A percentile compares a stretch with the other conserved stretches of the same genome.
Conservation (phyloP, 139 green algal species). For the Coelastrella sp. region DNA sequence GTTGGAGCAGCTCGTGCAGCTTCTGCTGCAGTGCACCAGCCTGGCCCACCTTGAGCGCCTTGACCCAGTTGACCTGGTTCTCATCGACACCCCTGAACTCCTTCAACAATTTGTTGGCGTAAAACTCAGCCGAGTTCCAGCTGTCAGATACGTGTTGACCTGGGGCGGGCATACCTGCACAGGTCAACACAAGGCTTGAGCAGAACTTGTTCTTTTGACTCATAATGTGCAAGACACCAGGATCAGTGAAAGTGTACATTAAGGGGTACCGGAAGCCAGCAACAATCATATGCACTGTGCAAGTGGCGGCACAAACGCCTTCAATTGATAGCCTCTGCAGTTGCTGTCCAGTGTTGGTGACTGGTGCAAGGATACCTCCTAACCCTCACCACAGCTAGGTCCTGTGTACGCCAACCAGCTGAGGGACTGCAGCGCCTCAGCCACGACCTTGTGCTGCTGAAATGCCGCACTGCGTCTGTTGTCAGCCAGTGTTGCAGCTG, state of each 20-base stretch:
- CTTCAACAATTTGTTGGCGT: slow-evolving; percentile 90
- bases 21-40: background rate
- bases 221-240: background rate
- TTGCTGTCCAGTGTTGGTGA: background rate
- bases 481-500: slow-evolving; percentile 62
- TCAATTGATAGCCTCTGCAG: background rate
- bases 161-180: slow-evolving; percentile 78
- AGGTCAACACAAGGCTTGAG: background rate
- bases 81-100: slow-evolving; percentile 62
- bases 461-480: slow-evolving; percentile 65
- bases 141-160: slow-evolving; percentile 82
- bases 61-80: slow-evolving; percentile 78
- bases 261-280: background rate
- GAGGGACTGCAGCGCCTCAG: slow-evolving; percentile 80
- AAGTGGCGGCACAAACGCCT: no score
- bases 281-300: background rate
- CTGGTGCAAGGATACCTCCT: background rate
- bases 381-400: slow-evolving; percentile 73
- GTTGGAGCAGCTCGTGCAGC: background rate
- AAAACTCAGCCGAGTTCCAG: slow-evolving; percentile 91
- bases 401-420: slow-evolving; percentile 89
- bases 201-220: no score
- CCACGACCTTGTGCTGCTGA: slow-evolving; percentile 71
- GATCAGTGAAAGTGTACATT: background rate
- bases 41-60: slow-evolving; percentile 76